Conservation (phyloP, 2,329 filamentous ascomycete genomes). For the Fusarium secorum region DNA sequence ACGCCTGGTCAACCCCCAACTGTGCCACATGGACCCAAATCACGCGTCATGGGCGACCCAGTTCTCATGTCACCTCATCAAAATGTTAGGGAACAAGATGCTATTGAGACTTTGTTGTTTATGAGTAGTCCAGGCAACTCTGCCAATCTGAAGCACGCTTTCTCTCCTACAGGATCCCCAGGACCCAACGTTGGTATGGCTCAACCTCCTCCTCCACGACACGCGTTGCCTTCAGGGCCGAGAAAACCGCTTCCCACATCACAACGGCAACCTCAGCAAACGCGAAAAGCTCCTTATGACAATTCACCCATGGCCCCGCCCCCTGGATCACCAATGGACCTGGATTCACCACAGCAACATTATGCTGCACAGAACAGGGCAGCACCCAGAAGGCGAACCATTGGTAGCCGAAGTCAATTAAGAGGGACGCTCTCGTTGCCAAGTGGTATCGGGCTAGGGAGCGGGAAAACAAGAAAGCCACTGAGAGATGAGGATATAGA, state of each 20-base stretch:
- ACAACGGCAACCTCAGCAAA: constrained; percentile 52
- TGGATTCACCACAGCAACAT: constrained; percentile 48
- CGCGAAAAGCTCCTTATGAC: constrained; percentile 59
- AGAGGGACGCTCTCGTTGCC: constrained; percentile 58
- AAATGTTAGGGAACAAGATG: constrained; percentile 79
- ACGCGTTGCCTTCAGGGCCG: constrained; percentile 57
- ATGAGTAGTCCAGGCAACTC: constrained; percentile 83
- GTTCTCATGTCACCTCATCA: constrained; percentile 70
- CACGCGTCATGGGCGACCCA: constrained; percentile 54
- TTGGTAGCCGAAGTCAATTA: constrained; percentile 50
- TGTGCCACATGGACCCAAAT: constrained; percentile 41
- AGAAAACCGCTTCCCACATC: constrained; percentile 61
- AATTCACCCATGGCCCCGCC: constrained; percentile 52
- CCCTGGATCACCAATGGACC: constrained; percentile 57
- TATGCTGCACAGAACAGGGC: constrained; percentile 43
- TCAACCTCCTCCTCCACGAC: constrained; percentile 36
- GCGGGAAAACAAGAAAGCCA: constrained; percentile 47
- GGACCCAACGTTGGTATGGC: constrained; percentile 35
- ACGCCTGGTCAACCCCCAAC: constrained; percentile 51
- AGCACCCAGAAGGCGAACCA: constrained; percentile 55
- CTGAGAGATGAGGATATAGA: constrained; percentile 66
- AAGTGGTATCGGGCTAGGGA: constrained; percentile 55
- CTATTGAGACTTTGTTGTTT: constrained; percentile 80
- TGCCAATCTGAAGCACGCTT: constrained; percentile 65
- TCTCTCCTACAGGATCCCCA: constrained; percentile 54